Base-by-base conservation (phyloP, 805 yeast species). In the Kazachstania kunashirensis region DNA sequence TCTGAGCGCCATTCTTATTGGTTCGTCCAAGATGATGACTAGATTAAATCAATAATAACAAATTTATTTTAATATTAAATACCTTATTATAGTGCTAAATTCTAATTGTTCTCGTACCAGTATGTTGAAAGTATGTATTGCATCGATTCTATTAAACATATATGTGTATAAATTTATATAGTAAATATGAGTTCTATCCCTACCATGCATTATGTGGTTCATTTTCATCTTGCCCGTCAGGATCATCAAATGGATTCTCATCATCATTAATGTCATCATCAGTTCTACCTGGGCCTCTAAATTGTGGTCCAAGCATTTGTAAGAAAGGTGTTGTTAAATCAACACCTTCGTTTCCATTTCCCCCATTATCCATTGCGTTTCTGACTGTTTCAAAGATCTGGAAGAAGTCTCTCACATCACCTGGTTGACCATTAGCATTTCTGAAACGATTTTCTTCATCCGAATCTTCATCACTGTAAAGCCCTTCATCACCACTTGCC, bases 351-450 rank as follows among this genome's bases (percentile, higher is more conserved):
- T 39, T 51, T 12, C 38, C 49, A 31, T 46, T 19, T 39, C 29
- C 44, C 4, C 47, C 48, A 31, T 41, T 28, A 25, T 41, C 49
- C 23, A 46, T 36, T n/a, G 41, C 44, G 28, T 42, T 49, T 32
- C 55, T 46, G 16, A 53, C 40, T 33, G 47, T 50, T 15, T 50
- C 50, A 13, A 54, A 50, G 10, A 52, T 47, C 36, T 47, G 50
- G 35, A 54, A 47, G 14, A 51, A 49, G 20, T 50, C 50, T n/a
- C 50, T 38, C 9, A 47, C 54, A 31, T 48, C 42, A n/a, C 46
- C 47, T n/a, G 36, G 39, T 21, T 38, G 41, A 15, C 41, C 47
- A 17, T 41, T 47, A 8, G 37, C 39, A 12, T 40, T 43, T 38
- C 39, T 38, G 15, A 34, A 38, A 12, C 37, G 18, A 25, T 34